phyloP scores from a whole-genome alignment of 1,284 basidiomycete genomes.

The Boletus semigastroideus region DNA sequence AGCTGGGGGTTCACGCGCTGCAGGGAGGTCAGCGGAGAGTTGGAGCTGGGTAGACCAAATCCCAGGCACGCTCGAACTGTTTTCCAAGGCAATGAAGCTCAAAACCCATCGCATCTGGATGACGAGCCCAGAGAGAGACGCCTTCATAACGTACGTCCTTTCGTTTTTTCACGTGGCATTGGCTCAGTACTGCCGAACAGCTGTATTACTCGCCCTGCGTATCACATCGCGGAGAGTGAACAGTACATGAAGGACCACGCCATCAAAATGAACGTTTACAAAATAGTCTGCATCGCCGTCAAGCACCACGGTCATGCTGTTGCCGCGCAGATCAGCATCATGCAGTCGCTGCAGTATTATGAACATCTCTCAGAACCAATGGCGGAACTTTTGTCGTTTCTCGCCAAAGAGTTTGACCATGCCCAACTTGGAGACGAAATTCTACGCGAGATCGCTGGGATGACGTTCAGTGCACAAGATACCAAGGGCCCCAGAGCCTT shows the following conservation, averaged over 20 bases:
- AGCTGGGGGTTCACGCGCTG: conserved; percentile 38
- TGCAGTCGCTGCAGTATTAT: conserved; percentile 91
- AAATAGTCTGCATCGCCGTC: conserved; percentile 89
- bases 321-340: conserved; percentile 86
- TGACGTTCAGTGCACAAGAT: conserved; percentile 79
- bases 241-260: conserved; percentile 80
- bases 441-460: conserved; percentile 80
- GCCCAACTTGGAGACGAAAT: conserved; percentile 90
- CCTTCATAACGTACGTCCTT: conserved; percentile 70
- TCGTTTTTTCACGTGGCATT: conserved; percentile 1
- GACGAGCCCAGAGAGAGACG: conserved; percentile 79
- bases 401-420: conserved; percentile 88
- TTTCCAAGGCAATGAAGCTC: conserved; percentile 72
- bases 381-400: conserved; percentile 83
- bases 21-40: conserved; percentile 46
- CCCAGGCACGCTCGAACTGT: conserved; percentile 62
- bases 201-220: conserved; percentile 84
- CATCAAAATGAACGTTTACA: conserved; percentile 78
- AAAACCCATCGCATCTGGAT: conserved; percentile 86
- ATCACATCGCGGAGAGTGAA: conserved; percentile 86
- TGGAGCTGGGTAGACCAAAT: conserved; percentile 86
- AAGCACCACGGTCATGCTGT: conserved; percentile 88
- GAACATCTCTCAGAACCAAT: conserved; percentile 94
- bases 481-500: conserved; percentile 88
- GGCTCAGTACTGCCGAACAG: conserved; percentile 38